These are phyloP conservation scores for Leptographium procerum DNA, from an alignment of 2,329 filamentous ascomycete genomes.

Conservation along the genomic window DNA sequence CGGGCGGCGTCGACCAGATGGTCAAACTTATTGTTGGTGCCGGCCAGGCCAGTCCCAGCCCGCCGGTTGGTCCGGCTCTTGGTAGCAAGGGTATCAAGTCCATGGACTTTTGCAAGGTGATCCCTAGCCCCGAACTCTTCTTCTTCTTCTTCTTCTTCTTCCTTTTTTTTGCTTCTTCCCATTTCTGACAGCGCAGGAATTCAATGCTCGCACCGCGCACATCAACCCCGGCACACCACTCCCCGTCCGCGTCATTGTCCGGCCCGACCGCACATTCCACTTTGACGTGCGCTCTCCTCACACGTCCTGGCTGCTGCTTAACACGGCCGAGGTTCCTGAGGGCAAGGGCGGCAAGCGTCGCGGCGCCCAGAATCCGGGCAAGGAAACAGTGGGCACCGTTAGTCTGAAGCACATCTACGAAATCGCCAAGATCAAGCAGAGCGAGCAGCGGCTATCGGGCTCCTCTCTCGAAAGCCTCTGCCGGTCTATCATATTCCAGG, in stretches of 20 bases:
- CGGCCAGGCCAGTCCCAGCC: constrained; percentile 87
- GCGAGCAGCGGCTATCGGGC: constrained; percentile 62
- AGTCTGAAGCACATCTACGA: constrained; percentile 95
- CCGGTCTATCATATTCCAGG: constrained; percentile 62
- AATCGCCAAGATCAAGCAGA: constrained; percentile 92
- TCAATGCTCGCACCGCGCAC: constrained; percentile 87
- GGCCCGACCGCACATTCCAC: constrained; percentile 82
- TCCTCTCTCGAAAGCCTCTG: constrained; percentile 60
- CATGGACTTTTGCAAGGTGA: constrained; percentile 98
- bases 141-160: background rate
- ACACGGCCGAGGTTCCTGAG: constrained; percentile 63
- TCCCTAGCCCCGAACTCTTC: constrained; percentile 1
- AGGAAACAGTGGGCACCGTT: constrained; percentile 71
- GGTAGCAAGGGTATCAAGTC: constrained; percentile 97
- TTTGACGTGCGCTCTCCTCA: constrained; percentile 91
- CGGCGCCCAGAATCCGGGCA: constrained; percentile 63
- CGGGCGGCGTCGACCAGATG: constrained; percentile 51
- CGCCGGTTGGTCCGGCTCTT: constrained; percentile 88
- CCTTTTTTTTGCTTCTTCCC: too few species aligned
- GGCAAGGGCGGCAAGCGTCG: constrained; percentile 67
- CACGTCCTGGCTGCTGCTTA: constrained; percentile 81
- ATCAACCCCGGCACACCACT: constrained; percentile 74
- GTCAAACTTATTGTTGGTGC: constrained; percentile 98
- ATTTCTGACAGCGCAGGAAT: constrained; percentile 57
- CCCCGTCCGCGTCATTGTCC: constrained; percentile 82